Percentiles rank a stretch among this genome's conserved stretches.
phyloP scores from a whole-genome alignment of 164 flowering plant genomes.

The Liquidambar formosana region DNA sequence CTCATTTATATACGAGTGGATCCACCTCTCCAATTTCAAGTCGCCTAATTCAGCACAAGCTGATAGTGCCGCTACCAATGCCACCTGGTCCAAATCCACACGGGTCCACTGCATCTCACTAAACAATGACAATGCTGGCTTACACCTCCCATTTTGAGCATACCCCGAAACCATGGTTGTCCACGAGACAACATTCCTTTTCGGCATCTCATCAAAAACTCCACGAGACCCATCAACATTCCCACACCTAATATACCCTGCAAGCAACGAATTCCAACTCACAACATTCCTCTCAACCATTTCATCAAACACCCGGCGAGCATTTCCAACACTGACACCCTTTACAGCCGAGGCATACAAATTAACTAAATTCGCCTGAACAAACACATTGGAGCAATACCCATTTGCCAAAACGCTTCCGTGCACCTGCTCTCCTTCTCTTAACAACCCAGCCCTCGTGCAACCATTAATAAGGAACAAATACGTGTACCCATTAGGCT shows the following conservation, averaged over 20 bases:
- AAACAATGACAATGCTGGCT: constrained; percentile 50
- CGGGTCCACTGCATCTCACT: constrained; percentile 37
- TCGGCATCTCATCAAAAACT: constrained; percentile 61
- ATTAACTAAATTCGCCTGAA: constrained; percentile 58
- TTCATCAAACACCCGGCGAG: constrained; percentile 45
- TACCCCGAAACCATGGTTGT: constrained; percentile 65
- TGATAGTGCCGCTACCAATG: constrained; percentile 51
- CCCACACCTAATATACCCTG: constrained; percentile 34
- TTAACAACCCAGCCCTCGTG: constrained; percentile 27
- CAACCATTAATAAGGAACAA: constrained; percentile 57
- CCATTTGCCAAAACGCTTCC: constrained; percentile 47
- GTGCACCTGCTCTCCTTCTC: constrained; percentile 62
- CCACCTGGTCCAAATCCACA: constrained; percentile 51
- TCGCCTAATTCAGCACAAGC: constrained; percentile 70
- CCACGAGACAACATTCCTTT: constrained; percentile 71
- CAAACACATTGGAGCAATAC: constrained; percentile 38
- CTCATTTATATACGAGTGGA: constrained; percentile 40
- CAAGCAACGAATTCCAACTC: constrained; percentile 55
- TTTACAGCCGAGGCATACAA: constrained; percentile 35
- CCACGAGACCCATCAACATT: constrained; percentile 38
- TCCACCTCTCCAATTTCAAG: constrained; percentile 48
- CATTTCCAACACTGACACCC: constrained; percentile 18
- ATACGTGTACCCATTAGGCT: constrained; percentile 57
- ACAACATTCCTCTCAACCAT: constrained; percentile 37
- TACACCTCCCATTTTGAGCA: constrained; percentile 44